Conservation (phyloP, 257 asterid genomes). For the Rauvolfia tetraphylla region DNA sequence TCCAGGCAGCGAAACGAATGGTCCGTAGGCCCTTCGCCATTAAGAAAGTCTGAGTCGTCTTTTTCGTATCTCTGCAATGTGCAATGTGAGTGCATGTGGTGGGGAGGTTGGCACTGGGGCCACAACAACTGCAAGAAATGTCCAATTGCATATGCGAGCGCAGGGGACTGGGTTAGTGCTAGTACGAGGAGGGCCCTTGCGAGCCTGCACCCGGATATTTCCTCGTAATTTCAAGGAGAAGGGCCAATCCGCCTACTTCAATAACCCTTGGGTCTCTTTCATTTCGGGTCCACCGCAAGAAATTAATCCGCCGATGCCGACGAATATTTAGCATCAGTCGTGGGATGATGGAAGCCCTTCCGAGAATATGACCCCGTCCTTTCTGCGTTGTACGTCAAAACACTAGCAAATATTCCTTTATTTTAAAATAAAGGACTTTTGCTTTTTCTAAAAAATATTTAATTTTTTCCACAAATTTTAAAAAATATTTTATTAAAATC, state of each 20-base stretch:
- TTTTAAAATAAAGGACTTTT: too few species aligned
- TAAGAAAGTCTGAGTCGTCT: neutral
- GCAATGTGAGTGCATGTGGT: neutral
- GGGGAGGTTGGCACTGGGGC: neutral
- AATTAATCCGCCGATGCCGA: neutral
- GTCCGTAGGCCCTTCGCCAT: neutral
- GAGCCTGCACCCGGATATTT: neutral
- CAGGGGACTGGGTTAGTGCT: neutral
- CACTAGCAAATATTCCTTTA: too few species aligned
- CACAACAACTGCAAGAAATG: neutral
- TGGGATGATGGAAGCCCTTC: neutral
- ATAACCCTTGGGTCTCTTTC: neutral
- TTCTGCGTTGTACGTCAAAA: too few species aligned
- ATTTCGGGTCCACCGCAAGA: neutral
- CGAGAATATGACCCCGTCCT: too few species aligned
- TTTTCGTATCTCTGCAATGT: neutral
- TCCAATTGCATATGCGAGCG: neutral
- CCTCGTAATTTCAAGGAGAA: neutral
- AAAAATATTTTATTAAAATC: too few species aligned
- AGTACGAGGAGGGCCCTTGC: neutral
- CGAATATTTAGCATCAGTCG: neutral
- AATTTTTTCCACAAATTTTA: too few species aligned
- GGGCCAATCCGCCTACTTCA: too few species aligned
- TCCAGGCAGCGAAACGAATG: neutral
- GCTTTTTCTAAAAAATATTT: too few species aligned